Percentiles rank a stretch among this genome's conserved stretches.
Evolutionary conservation across 2,329 filamentous ascomycete species (phyloP).

Genomic region (Phoma sp.): DNA sequence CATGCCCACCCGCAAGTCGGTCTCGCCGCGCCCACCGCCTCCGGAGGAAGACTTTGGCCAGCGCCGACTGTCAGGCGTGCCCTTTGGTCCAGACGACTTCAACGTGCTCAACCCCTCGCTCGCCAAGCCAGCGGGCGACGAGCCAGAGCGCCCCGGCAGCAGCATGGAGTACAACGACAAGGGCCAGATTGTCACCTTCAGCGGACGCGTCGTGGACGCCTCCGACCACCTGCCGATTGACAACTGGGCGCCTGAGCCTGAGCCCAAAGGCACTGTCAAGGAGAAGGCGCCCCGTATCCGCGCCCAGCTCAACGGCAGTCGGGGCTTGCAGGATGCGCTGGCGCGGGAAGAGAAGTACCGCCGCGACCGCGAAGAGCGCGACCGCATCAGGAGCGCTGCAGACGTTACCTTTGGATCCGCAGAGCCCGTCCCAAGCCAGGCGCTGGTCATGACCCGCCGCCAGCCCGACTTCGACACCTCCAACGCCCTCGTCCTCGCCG

Average conservation of each 20-base stretch:
- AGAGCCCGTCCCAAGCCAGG: slow-evolving; percentile 30
- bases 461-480: slow-evolving; percentile 16
- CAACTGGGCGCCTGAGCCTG: slow-evolving; percentile 78
- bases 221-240: slow-evolving; percentile 81
- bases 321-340: slow-evolving; percentile 45
- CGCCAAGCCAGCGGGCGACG: slow-evolving; percentile 36
- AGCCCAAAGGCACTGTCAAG: slow-evolving; percentile 61
- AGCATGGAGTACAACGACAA: slow-evolving; percentile 58
- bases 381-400: slow-evolving; percentile 41
- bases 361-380: slow-evolving; percentile 41
- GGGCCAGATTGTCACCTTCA: slow-evolving; percentile 76
- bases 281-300: slow-evolving; percentile 52
- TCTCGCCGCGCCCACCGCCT: slow-evolving; percentile 70
- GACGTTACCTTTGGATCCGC: slow-evolving; percentile 31
- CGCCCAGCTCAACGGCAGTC: slow-evolving; percentile 60
- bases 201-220: slow-evolving; percentile 78
- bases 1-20: slow-evolving; percentile 70
- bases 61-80: slow-evolving; percentile 65
- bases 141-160: slow-evolving; percentile 38
- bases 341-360: slow-evolving; percentile 42
- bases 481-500: slow-evolving; percentile 32
- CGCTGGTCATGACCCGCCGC: slow-evolving; percentile 38
- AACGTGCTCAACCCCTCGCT: slow-evolving; percentile 70
- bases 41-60: slow-evolving; percentile 49
- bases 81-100: slow-evolving; percentile 79